Evolutionary conservation across 305 asterid genomes (phyloP), one percentile per base, ranked within the genome.

Genomic region (Petunia hybrid): DNA sequence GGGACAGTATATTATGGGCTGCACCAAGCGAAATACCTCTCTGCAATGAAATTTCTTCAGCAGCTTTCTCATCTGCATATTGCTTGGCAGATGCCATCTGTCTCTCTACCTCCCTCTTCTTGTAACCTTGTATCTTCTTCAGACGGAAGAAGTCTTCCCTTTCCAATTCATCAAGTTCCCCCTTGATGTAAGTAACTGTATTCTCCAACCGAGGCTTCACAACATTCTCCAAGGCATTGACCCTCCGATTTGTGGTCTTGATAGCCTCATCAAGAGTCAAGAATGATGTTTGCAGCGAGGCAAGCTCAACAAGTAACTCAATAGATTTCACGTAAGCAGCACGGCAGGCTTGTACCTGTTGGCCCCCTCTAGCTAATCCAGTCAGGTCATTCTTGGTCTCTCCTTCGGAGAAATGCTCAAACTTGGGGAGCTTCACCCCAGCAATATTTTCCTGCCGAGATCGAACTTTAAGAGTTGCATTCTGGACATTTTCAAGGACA

Each of bases 101-200:
- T 86, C 64, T 92, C 81, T 92, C 95, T 1, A 92, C 80, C 83
- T 86, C 95, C 80, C 94, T 89, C 84, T 82, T 92, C 91, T 94
- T 94, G 92, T 41, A 94, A 42, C 98, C 98, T 85, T 94, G 97
- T 45, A 94, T 92, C 91, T 94, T 94, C 83, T 94, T 94, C 89
- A 94, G 87, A 89, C 98, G 87, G 31, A 94, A 92, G 89, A 94
- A 94, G 70, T 94, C 98, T 91, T 92, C 97, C 85, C 97, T 88
- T 82, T 94, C 97, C 86, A 94, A 77, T 76, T 94, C 98, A 84
- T 94, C 98, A 71, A 91, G 85, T 81, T 94, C 97, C 63, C 91
- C 98, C 80, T 91, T 94, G 14, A 92, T 94, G 90, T 94, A 92
- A 78, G 51, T 88, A 69, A 94, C 90, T 4, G 98, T 94, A 80